Evolutionary conservation across 805 yeast genomes (phyloP).

Genomic region (Yarrowia hollandica): DNA sequence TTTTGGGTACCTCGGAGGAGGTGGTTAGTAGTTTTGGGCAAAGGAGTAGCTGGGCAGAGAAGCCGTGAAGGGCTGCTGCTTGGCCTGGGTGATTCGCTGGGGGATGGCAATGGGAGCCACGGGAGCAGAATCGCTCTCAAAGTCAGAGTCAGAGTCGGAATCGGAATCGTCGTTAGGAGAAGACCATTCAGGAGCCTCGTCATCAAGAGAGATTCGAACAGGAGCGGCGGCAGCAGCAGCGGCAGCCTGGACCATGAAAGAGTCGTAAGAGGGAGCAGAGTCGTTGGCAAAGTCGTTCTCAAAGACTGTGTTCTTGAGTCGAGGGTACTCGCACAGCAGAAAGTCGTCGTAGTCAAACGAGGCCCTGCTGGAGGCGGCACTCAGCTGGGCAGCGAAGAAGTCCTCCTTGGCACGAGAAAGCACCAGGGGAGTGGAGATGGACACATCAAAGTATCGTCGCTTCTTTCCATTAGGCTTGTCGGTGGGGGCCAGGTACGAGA

Average conservation of each 20-base stretch:
- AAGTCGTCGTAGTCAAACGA: conserved; percentile 14
- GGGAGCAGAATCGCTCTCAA: conserved; percentile 14
- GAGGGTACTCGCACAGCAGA: conserved; percentile 28
- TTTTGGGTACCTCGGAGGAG: too few relatives aligned
- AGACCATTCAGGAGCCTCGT: conserved; percentile 25
- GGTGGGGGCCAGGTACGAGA: conserved; percentile 29
- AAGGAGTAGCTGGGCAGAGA: conserved; percentile 23
- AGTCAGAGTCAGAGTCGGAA: conserved; percentile 17
- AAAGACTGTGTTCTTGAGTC: conserved; percentile 20
- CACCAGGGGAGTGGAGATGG: conserved; percentile 27
- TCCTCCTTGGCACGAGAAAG: conserved; percentile 22
- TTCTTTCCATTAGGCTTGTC: conserved; percentile 9
- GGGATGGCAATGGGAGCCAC: conserved; percentile 27
- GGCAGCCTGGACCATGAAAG: conserved; percentile 1
- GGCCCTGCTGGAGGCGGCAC: background rate
- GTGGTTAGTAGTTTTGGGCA: conserved; percentile 23
- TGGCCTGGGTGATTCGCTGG: conserved; percentile 14
- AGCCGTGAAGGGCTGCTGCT: conserved; percentile 13
- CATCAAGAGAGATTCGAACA: conserved; percentile 14
- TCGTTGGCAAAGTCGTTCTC: conserved; percentile 27
- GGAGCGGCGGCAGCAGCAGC: background rate
- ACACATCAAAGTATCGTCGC: conserved; percentile 31
- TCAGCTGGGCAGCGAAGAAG: background rate
- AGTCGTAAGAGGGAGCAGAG: conserved; percentile 27
- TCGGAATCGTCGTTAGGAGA: conserved; percentile 11